phyloP scores from a whole-genome alignment of 1,284 basidiomycete species.

The Leccinum pachyderme region DNA sequence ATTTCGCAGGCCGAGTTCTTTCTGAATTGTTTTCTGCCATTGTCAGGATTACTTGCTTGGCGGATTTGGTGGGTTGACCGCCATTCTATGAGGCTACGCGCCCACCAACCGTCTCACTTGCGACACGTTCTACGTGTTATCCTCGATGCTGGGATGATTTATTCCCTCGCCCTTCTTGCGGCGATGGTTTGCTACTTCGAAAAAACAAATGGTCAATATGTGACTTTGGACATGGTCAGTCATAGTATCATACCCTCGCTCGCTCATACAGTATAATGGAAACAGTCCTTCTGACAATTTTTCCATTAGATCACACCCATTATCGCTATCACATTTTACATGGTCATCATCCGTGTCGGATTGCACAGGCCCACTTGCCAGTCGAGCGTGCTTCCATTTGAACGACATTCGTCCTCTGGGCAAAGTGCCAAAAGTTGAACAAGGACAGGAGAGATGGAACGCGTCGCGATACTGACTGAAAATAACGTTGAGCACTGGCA shows the following conservation, averaged over 20 bases:
- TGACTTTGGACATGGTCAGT: conserved; percentile 1
- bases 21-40: neutral
- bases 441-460: neutral
- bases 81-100: neutral
- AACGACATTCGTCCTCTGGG: neutral
- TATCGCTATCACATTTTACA: neutral
- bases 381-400: neutral
- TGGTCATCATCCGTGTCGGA: neutral
- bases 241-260: neutral
- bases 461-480: neutral
- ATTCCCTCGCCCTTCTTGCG: neutral
- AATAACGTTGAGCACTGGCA: neutral
- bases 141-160: conserved; percentile 1
- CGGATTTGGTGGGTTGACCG: conserved; percentile 1
- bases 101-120: neutral
- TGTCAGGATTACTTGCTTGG: neutral
- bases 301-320: neutral
- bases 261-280: neutral
- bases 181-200: neutral
- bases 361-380: neutral
- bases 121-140: neutral
- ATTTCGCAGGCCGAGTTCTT: neutral
- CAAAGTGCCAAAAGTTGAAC: neutral
- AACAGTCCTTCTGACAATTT: neutral
- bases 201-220: conserved; percentile 1